Base-by-base conservation (phyloP, 768 basidiomycete species). In the Gymnopilus dilepis region DNA sequence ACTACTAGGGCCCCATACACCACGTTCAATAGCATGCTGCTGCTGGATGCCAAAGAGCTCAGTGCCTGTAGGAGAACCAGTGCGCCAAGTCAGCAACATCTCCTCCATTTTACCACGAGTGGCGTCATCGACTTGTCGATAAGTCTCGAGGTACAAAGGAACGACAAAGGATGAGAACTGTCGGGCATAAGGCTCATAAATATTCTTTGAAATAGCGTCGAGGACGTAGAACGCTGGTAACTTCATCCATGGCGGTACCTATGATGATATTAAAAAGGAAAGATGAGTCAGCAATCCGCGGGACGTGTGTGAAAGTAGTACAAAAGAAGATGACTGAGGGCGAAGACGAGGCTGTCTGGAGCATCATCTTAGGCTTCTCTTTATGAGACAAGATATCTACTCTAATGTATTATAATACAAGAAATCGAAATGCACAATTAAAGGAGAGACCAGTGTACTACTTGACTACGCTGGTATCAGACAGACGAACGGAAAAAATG, bases 101-200 rank as follows among this genome's bases (percentile, higher is more conserved):
- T 99, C 97, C 72, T 97, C 94, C 93, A 99, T 96, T 76, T 99
- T 99, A 73, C 87, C 86, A 62, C 91, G 88, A 24, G 94, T 97
- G 41, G 76, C 77, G 53, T 87, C 86, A 71, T 97, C 95, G 65
- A 97, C 96, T 67, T 87, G 83, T 47, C 85, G 82, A 76, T 99
- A 98, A 28, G 95, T 89, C 65, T 92, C 87, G 66, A 97, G 80
- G 78, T 95, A 99, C 17, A 96, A 77, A 21, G 87, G 84, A 59
- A 91, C 89, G 63, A 96, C 91, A 72, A 95, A 85, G 9, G 87
- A 82, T 11, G 91, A 83, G 69, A 99, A 95, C 63, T 89, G 85
- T 62, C 87, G 86, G 30, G 93, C 92, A 77, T 98, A 99, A 21
- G 96, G 96, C 26, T 93, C 87, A 65, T 88, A 96, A 33, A 96